Evolutionary conservation across 371 early-diverging fungal species (phyloP).

Genomic region (Lichtheimia ornata): DNA sequence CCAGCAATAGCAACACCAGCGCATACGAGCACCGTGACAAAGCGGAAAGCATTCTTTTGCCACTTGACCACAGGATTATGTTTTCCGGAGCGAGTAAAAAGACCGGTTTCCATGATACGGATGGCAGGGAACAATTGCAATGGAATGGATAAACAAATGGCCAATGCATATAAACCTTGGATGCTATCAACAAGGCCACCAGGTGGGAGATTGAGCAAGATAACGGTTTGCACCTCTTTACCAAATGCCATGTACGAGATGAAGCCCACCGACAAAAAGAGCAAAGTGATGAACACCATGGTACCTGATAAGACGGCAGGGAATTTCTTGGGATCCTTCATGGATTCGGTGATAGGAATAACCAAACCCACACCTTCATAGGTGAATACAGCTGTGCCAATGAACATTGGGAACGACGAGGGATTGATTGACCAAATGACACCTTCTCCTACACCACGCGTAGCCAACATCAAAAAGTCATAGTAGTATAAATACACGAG

Average conservation of each 20-base stretch:
- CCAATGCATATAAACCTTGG: slow-evolving; percentile 80
- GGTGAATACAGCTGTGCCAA: slow-evolving; percentile 89
- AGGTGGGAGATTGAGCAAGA: slow-evolving; percentile 77
- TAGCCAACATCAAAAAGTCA: slow-evolving; percentile 67
- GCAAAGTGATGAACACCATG: slow-evolving; percentile 67
- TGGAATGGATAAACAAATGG: slow-evolving; percentile 85
- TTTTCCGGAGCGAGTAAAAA: slow-evolving; percentile 70
- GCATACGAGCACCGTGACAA: slow-evolving; percentile 56
- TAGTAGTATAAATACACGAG: slow-evolving; percentile 80
- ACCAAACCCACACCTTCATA: slow-evolving; percentile 87
- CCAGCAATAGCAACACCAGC: slow-evolving; percentile 76
- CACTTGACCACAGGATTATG: slow-evolving; percentile 71
- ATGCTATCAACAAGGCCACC: slow-evolving; percentile 59
- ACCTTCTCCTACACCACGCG: slow-evolving; percentile 52
- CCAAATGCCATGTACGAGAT: slow-evolving; percentile 85
- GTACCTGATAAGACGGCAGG: slow-evolving; percentile 69
- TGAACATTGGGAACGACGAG: slow-evolving; percentile 73
- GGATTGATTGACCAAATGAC: slow-evolving; percentile 57
- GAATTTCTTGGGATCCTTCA: slow-evolving; percentile 85
- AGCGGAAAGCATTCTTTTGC: slow-evolving; percentile 84
- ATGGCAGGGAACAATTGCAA: slow-evolving; percentile 87
- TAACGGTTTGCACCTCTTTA: slow-evolving; percentile 73
- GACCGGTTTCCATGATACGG: slow-evolving; percentile 78
- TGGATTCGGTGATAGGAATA: slow-evolving; percentile 73
- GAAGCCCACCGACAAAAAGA: slow-evolving; percentile 76